These are phyloP conservation scores for Lipomyces kockii DNA, from an alignment of 805 yeast genomes.

Conservation along the genomic window DNA sequence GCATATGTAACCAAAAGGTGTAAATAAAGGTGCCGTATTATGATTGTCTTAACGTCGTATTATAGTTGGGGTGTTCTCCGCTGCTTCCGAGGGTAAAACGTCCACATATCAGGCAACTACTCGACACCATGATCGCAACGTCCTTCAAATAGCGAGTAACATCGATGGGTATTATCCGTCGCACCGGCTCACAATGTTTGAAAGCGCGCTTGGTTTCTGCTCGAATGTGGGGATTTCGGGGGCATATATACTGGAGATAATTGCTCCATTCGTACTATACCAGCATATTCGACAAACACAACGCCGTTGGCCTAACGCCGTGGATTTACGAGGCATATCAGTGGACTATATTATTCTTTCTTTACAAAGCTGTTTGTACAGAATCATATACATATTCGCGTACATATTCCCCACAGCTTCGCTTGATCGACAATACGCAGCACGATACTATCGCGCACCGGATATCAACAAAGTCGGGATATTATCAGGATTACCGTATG, in stretches of 20 bases:
- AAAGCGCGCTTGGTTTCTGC: not conserved
- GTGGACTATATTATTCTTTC: slow-evolving; percentile 19
- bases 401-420: slow-evolving; percentile 16
- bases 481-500: not conserved
- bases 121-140: not conserved
- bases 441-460: slow-evolving; percentile 13
- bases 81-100: not conserved
- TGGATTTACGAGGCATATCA: slow-evolving; percentile 13
- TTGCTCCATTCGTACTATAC: slow-evolving; percentile 10
- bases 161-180: not conserved
- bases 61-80: not conserved
- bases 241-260: slow-evolving; percentile 1
- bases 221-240: not conserved
- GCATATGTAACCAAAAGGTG: no score
- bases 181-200: not conserved
- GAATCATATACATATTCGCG: slow-evolving; percentile 2
- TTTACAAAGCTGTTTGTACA: slow-evolving; percentile 3
- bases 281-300: slow-evolving; percentile 12
- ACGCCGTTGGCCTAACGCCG: not conserved
- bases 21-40: no score
- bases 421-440: slow-evolving; percentile 5
- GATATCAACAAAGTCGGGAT: not conserved
- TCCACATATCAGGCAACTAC: not conserved
- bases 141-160: not conserved
- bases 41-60: no score